phyloP scores from a whole-genome alignment of 306 rosid species.

The Dicorynia guianensis region DNA sequence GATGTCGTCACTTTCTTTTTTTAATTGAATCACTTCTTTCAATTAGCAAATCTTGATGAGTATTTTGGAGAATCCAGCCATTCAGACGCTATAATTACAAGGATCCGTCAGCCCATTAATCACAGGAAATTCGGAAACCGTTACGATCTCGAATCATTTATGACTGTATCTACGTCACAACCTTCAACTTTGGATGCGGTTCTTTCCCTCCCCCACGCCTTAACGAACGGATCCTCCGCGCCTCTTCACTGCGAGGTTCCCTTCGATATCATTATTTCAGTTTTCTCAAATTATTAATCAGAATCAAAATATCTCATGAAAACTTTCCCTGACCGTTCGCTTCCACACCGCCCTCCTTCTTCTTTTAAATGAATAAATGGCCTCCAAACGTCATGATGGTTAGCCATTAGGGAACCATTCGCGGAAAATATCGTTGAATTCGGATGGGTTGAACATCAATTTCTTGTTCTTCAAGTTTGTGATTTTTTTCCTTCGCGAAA shows the following conservation, averaged over 20 bases:
- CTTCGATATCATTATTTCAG: not conserved
- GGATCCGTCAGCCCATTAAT: not conserved
- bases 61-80: no score
- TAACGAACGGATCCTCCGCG: constrained; percentile 52
- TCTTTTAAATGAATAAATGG: no score
- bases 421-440: not conserved
- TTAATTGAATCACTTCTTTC: no score
- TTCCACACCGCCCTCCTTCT: no score
- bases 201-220: not conserved
- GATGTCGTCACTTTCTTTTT: no score
- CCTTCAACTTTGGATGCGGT: constrained; percentile 22
- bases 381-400: no score
- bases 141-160: constrained; percentile 53
- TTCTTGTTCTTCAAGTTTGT: constrained; percentile 2
- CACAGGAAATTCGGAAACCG: constrained; percentile 42
- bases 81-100: no score
- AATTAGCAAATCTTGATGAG: no score
- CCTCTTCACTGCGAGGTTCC: constrained; percentile 36
- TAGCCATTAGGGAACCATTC: not conserved
- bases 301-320: not conserved
- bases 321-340: no score
- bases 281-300: not conserved
- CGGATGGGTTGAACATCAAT: not conserved
- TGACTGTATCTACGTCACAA: constrained; percentile 49
- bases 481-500: no score